Evolutionary conservation across 2,329 filamentous ascomycete species (phyloP).

Genomic region (Rosellinia necatrix): DNA sequence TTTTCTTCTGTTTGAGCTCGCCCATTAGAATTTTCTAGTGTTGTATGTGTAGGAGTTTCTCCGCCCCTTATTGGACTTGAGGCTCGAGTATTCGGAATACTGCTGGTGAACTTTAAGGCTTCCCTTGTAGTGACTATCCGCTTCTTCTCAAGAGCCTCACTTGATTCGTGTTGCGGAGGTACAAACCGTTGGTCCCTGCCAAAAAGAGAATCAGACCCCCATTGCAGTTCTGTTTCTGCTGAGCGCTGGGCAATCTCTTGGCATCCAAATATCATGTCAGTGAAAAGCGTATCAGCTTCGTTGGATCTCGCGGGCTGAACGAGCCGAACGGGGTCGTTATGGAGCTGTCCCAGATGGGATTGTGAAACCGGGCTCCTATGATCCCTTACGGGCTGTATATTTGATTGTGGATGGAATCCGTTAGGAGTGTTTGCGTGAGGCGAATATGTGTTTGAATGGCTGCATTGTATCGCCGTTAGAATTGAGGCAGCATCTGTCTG

Average conservation of each 20-base stretch:
- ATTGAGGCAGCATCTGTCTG: constrained; percentile 38
- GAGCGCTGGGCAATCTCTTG: constrained; percentile 32
- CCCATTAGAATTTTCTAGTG: constrained; percentile 35
- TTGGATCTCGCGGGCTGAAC: constrained; percentile 34
- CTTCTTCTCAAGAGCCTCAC: constrained; percentile 59
- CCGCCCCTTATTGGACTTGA: constrained; percentile 55
- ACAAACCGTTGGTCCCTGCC: constrained; percentile 61
- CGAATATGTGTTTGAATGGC: constrained; percentile 32
- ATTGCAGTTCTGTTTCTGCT: constrained; percentile 57
- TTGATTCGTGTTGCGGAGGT: constrained; percentile 60
- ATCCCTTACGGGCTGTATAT: constrained; percentile 23
- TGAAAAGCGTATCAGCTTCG: constrained; percentile 41
- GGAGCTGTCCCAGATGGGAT: constrained; percentile 26
- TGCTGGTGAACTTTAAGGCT: constrained; percentile 61
- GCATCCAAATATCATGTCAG: constrained; percentile 48
- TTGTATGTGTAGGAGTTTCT: constrained; percentile 27
- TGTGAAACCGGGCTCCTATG: constrained; percentile 28
- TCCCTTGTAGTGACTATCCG: constrained; percentile 58
- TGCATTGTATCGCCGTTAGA: constrained; percentile 38
- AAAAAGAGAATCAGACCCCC: constrained; percentile 73
- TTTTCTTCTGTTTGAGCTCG: constrained; percentile 43
- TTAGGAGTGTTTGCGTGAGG: constrained; percentile 25
- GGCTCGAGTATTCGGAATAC: constrained; percentile 62
- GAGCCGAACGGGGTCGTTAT: constrained; percentile 32
- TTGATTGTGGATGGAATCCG: constrained; percentile 28